Evolutionary conservation across 192 early-diverging fungal species (phyloP).

Genomic region (Rhizoclosmatium sp.): DNA sequence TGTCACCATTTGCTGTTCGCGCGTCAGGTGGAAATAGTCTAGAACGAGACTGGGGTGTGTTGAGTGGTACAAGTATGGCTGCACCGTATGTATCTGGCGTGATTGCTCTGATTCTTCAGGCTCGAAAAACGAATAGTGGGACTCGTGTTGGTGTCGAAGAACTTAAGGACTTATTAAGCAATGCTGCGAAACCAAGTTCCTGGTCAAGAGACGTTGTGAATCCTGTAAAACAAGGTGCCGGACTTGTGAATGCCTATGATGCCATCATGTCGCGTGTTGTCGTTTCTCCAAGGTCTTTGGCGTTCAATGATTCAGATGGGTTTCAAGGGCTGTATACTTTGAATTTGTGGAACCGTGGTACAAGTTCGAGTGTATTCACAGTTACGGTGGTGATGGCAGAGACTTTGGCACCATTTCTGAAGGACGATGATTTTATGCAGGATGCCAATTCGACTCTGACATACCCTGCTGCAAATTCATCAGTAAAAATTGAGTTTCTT

Average conservation of each 20-base stretch:
- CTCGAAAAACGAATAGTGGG: slow-evolving; percentile 35
- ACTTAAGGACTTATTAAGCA: background rate
- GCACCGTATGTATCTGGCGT: slow-evolving; percentile 76
- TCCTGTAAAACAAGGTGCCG: slow-evolving; percentile 72
- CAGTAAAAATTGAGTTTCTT: background rate
- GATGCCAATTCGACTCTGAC: background rate
- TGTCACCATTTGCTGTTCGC: slow-evolving; percentile 27
- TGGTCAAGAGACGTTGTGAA: slow-evolving; percentile 54
- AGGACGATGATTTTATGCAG: slow-evolving; percentile 36
- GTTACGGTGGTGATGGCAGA: slow-evolving; percentile 26
- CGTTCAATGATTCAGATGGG: slow-evolving; percentile 45
- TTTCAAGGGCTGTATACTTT: slow-evolving; percentile 1
- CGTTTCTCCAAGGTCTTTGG: slow-evolving; percentile 56
- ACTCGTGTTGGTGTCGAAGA: background rate
- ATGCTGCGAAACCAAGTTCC: slow-evolving; percentile 11
- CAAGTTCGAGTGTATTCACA: slow-evolving; percentile 34
- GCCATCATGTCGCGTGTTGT: slow-evolving; percentile 60
- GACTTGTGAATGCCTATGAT: slow-evolving; percentile 73
- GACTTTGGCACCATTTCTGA: slow-evolving; percentile 8
- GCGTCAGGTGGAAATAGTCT: background rate
- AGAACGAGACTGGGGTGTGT: slow-evolving; percentile 20
- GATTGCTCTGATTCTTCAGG: slow-evolving; percentile 70
- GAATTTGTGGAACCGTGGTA: slow-evolving; percentile 38
- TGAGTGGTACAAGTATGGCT: slow-evolving; percentile 83
- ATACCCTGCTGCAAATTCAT: background rate